phyloP scores from a whole-genome alignment of 306 rosid genomes.

The Gastrolobium bilobum region DNA sequence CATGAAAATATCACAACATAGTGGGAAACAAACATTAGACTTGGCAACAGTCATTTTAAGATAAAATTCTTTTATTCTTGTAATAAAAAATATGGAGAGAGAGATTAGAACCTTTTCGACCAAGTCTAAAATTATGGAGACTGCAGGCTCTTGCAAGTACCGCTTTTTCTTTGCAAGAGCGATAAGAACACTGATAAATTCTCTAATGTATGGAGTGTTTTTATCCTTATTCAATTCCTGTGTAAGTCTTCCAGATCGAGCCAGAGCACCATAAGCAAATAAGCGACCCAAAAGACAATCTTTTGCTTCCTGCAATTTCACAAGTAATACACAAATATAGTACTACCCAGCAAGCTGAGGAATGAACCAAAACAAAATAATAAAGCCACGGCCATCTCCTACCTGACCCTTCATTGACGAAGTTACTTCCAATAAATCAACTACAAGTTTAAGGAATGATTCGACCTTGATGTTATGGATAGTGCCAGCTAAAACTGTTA shows the following conservation, averaged over 20 bases:
- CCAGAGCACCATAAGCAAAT: conserved; percentile 94
- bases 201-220: conserved; percentile 65
- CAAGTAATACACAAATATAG: conserved; percentile 28
- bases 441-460: conserved; percentile 80
- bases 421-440: conserved; percentile 80
- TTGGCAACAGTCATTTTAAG: neutral
- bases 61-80: conserved; percentile 13
- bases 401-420: conserved; percentile 99
- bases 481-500: conserved; percentile 62
- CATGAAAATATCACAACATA: neutral
- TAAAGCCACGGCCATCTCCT: conserved; percentile 38
- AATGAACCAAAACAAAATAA: conserved; percentile 26
- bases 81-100: conserved; percentile 5
- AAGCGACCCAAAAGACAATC: conserved; percentile 92
- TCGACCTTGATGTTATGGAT: conserved; percentile 67
- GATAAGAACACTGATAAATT: conserved; percentile 66
- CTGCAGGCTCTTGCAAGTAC: conserved; percentile 96
- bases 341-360: conserved; percentile 24
- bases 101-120: conserved; percentile 68
- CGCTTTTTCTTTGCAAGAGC: conserved; percentile 84
- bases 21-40: conserved; percentile 1
- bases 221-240: conserved; percentile 67
- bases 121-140: conserved; percentile 74
- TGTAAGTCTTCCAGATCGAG: conserved; percentile 78
- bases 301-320: conserved; percentile 81